Percentiles rank a stretch among this genome's conserved stretches.
Evolutionary conservation across 495 filamentous ascomycete genomes (phyloP).

Genomic region (Neurospora sublineolata): DNA sequence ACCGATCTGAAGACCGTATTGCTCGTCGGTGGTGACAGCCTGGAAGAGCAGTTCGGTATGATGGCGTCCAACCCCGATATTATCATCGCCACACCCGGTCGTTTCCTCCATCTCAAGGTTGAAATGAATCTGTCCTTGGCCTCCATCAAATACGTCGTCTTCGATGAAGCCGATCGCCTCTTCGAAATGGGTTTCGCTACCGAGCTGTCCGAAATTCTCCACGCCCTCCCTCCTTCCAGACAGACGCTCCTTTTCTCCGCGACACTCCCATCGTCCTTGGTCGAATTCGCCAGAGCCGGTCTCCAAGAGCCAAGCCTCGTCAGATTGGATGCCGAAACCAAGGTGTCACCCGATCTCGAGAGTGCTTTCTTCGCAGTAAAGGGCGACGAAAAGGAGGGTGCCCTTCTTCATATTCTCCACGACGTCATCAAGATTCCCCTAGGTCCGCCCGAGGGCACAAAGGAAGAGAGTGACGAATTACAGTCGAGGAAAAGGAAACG

Average conservation of each 20-base stretch:
- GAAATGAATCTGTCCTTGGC: conserved; percentile 86
- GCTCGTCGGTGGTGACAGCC: conserved; percentile 84
- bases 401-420: conserved; percentile 75
- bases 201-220: conserved; percentile 85
- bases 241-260: conserved; percentile 94
- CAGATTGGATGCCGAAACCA: conserved; percentile 84
- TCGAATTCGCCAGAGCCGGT: conserved; percentile 91
- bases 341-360: conserved; percentile 87
- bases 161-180: conserved; percentile 90
- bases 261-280: conserved; percentile 81
- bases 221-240: conserved; percentile 68
- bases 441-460: conserved; percentile 48
- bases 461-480: conserved; percentile 35
- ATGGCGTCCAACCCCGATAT: conserved; percentile 95
- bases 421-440: conserved; percentile 89
- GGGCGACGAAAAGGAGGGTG: conserved; percentile 83
- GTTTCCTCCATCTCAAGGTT: conserved; percentile 89
- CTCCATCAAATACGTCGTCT: conserved; percentile 82
- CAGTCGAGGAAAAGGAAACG: conserved; percentile 60
- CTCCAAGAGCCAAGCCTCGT: conserved; percentile 80
- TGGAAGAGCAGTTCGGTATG: conserved; percentile 89
- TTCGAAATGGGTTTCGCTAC: conserved; percentile 98
- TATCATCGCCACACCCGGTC: conserved; percentile 89
- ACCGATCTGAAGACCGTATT: conserved; percentile 82
- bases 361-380: conserved; percentile 91